phyloP scores from a whole-genome alignment of 371 early-diverging fungal species.

The Dinochytrium kinnereticum region DNA sequence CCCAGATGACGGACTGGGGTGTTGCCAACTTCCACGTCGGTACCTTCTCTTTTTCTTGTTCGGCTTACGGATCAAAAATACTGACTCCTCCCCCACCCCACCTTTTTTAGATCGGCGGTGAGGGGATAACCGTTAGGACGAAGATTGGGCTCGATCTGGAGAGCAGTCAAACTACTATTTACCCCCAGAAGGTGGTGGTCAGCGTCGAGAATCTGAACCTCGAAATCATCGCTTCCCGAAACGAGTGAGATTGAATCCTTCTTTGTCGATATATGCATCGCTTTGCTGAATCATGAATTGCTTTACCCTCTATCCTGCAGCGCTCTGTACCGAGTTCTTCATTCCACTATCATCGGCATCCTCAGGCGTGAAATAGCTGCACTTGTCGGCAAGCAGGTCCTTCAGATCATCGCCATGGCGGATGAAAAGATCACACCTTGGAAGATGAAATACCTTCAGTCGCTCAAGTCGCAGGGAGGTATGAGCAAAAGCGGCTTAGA shows the following conservation, averaged over 20 bases:
- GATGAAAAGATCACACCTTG: constrained; percentile 9
- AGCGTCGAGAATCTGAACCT: constrained; percentile 58
- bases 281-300: no score
- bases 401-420: neutral
- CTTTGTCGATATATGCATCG: neutral
- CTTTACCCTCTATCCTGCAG: constrained; percentile 5
- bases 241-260: constrained; percentile 39
- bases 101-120: constrained; percentile 54
- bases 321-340: constrained; percentile 14
- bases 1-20: constrained; percentile 62
- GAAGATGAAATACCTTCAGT: constrained; percentile 2
- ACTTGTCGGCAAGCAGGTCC: constrained; percentile 6
- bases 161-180: constrained; percentile 41
- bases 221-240: constrained; percentile 53
- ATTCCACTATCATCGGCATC: constrained; percentile 7
- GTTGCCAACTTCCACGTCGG: constrained; percentile 50
- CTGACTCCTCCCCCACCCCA: no score
- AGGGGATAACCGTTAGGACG: constrained; percentile 54
- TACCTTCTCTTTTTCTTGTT: neutral
- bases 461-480: neutral
- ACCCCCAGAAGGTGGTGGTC: constrained; percentile 46
- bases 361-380: neutral
- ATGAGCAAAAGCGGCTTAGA: neutral
- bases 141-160: constrained; percentile 43
- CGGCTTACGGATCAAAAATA: no score